A percentile compares a stretch with the other conserved stretches of the same genome.
Evolutionary conservation across 805 yeast species (phyloP).

Genomic region (Komagataella kurtzmanii): DNA sequence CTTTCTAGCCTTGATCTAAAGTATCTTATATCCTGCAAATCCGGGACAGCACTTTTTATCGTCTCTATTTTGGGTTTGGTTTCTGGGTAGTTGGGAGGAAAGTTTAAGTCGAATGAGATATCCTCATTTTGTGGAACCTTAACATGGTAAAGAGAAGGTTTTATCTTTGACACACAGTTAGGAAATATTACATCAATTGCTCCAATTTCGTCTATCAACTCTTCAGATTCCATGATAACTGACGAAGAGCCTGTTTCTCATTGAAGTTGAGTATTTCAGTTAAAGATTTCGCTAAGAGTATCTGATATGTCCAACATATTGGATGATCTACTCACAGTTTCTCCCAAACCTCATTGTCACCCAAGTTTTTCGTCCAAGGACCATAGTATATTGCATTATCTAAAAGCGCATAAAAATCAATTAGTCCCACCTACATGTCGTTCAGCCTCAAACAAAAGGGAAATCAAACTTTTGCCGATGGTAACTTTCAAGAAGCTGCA

Average conservation of each 20-base stretch:
- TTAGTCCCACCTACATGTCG: neutral
- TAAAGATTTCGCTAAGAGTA: neutral
- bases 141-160: constrained; percentile 28
- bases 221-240: constrained; percentile 21
- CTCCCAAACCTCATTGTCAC: too few relatives aligned
- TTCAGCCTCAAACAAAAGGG: constrained; percentile 26
- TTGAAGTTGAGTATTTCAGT: neutral
- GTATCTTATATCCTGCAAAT: constrained; percentile 13
- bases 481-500: constrained; percentile 36
- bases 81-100: constrained; percentile 61
- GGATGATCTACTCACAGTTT: too few relatives aligned
- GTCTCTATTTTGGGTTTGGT: constrained; percentile 52
- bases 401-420: too few relatives aligned
- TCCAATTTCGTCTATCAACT: constrained; percentile 56
- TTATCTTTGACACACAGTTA: constrained; percentile 27
- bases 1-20: constrained; percentile 32
- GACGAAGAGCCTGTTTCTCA: neutral
- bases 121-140: constrained; percentile 50
- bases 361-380: neutral
- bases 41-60: constrained; percentile 21
- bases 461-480: constrained; percentile 32
- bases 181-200: constrained; percentile 88
- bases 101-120: constrained; percentile 49
- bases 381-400: neutral
- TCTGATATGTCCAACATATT: neutral